These are phyloP conservation scores for Camellia oleifera DNA, from an alignment of 179 eudicot genomes.

Conservation along the genomic window DNA sequence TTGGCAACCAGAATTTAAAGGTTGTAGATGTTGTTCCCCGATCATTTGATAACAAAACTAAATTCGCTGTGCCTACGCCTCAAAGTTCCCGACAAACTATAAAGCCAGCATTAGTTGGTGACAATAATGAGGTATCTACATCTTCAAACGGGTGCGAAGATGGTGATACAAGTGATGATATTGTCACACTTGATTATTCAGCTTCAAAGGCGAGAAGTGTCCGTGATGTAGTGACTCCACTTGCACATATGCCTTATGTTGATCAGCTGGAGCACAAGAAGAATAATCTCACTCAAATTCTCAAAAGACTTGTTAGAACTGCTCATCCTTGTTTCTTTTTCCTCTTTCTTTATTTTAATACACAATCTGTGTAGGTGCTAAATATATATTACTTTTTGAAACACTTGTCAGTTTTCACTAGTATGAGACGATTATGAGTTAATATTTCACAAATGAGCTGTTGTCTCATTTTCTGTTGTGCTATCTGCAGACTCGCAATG, in stretches of 20 bases:
- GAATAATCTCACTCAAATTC: constrained; percentile 54
- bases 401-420: background rate
- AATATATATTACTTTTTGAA: background rate
- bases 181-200: constrained; percentile 26
- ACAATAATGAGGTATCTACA: constrained; percentile 18
- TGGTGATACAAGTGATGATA: constrained; percentile 36
- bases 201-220: constrained; percentile 57
- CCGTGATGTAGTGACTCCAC: constrained; percentile 88
- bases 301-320: constrained; percentile 73
- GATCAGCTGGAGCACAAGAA: constrained; percentile 92
- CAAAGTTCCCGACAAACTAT: constrained; percentile 22
- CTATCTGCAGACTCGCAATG: constrained; percentile 74
- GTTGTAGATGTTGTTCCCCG: constrained; percentile 70
- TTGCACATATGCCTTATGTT: constrained; percentile 72
- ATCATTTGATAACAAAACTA: constrained; percentile 55
- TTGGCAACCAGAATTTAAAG: constrained; percentile 66
- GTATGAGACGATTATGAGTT: background rate
- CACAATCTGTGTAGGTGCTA: background rate
- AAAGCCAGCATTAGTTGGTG: constrained; percentile 24
- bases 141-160: constrained; percentile 35
- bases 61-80: constrained; percentile 22
- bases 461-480: constrained; percentile 12
- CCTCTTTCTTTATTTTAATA: background rate
- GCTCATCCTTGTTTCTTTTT: constrained; percentile 12
- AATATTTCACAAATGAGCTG: background rate